phyloP scores from a whole-genome alignment of 805 yeast species.

The Saturnispora gosingensis region DNA sequence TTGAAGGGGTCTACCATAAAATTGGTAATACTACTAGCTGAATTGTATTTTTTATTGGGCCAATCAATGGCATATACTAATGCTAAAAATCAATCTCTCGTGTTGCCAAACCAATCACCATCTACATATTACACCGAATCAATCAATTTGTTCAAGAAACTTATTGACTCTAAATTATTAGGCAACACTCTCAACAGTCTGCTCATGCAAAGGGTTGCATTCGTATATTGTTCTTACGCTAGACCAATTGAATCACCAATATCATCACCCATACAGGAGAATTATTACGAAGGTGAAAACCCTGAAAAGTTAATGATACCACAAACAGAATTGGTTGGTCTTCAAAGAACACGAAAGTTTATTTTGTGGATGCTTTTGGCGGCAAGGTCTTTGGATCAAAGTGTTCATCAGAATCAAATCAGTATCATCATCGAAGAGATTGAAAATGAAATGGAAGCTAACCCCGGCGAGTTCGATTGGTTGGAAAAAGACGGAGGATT shows the following conservation, averaged over 20 bases:
- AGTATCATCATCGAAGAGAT: slow-evolving; percentile 18
- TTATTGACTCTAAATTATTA: slow-evolving; percentile 35
- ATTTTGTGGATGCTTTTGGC: slow-evolving; percentile 71
- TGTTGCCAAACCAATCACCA: not conserved
- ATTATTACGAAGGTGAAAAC: slow-evolving; percentile 30
- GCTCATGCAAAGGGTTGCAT: slow-evolving; percentile 31
- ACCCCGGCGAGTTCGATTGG: slow-evolving; percentile 16
- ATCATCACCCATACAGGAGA: not conserved
- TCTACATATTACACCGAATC: slow-evolving; percentile 39
- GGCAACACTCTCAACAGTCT: slow-evolving; percentile 36
- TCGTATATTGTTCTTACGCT: slow-evolving; percentile 22
- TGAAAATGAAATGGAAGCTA: slow-evolving; percentile 11
- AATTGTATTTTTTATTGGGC: slow-evolving; percentile 43
- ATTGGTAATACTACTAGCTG: slow-evolving; percentile 57
- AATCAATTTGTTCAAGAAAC: slow-evolving; percentile 35
- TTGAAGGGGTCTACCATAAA: slow-evolving; percentile 64
- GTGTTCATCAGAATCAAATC: slow-evolving; percentile 20
- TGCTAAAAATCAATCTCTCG: not conserved
- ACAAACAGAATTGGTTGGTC: slow-evolving; percentile 37
- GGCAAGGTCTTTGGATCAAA: slow-evolving; percentile 56
- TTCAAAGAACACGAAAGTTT: slow-evolving; percentile 61
- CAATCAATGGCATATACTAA: slow-evolving; percentile 24
- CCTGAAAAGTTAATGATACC: slow-evolving; percentile 26
- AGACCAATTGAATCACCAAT: slow-evolving; percentile 11
- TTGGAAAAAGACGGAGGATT: slow-evolving; percentile 21